phyloP scores from a whole-genome alignment of 73 alveolate species.

The Paramecium primaurelia region DNA sequence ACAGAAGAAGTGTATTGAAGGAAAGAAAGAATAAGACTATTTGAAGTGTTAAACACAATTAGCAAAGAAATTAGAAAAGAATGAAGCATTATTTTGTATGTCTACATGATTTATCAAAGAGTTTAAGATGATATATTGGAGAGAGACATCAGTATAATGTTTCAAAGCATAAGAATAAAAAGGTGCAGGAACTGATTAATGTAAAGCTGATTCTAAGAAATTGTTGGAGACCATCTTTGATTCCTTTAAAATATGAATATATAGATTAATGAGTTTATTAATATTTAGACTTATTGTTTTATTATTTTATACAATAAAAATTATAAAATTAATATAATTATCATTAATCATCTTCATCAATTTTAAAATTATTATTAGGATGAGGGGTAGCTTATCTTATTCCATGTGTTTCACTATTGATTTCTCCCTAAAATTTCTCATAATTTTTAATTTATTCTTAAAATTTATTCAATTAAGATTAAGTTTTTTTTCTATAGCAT shows the following conservation, averaged over 20 bases:
- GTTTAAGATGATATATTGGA: background rate
- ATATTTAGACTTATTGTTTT: background rate
- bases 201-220: background rate
- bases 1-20: background rate
- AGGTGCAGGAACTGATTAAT: background rate
- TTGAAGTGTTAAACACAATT: background rate
- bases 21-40: background rate
- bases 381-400: background rate
- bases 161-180: background rate
- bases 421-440: background rate
- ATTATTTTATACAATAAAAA: background rate
- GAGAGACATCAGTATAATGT: background rate
- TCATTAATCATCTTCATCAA: constrained; percentile 10
- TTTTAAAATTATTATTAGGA: background rate
- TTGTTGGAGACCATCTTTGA: background rate
- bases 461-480: background rate
- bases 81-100: background rate
- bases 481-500: background rate
- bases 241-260: background rate
- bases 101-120: background rate
- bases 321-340: background rate
- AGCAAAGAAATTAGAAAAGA: background rate
- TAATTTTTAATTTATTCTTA: background rate
- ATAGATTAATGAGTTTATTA: background rate
- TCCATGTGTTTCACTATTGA: background rate